Percentiles rank a stretch among this genome's conserved stretches.
phyloP scores from a whole-genome alignment of 2,329 filamentous ascomycete genomes.

The Mariannaea elegans region DNA sequence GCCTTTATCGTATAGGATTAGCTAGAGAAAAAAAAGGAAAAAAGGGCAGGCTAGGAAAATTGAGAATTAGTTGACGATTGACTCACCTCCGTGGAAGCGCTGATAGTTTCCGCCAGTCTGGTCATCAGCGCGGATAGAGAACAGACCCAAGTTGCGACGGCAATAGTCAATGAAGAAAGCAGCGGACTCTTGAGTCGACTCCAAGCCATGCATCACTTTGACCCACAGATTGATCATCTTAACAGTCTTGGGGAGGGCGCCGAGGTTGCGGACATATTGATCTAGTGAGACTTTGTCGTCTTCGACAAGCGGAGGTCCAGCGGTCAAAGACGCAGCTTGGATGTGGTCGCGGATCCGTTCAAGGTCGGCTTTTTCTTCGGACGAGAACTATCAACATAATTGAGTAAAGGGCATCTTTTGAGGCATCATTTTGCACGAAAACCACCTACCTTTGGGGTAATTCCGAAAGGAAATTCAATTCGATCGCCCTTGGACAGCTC shows the following conservation, averaged over 20 bases:
- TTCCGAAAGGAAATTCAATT: conserved; percentile 31
- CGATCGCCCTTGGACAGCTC: conserved; percentile 48
- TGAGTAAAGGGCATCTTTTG: no score
- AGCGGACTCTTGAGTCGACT: conserved; percentile 47
- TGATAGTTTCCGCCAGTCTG: conserved; percentile 47
- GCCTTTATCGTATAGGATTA: conserved; percentile 22
- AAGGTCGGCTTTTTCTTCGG: conserved; percentile 45
- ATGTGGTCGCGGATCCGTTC: conserved; percentile 47
- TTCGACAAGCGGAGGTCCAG: conserved; percentile 26
- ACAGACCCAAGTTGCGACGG: conserved; percentile 44
- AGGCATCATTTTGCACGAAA: background rate
- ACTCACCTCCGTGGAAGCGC: conserved; percentile 38
- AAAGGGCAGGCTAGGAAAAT: no score
- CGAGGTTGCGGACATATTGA: conserved; percentile 46
- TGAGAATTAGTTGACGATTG: no score
- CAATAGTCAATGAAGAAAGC: conserved; percentile 51
- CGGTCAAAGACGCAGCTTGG: conserved; percentile 43
- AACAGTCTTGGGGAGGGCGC: conserved; percentile 41
- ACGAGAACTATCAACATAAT: conserved; percentile 34
- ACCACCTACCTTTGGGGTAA: conserved; percentile 32
- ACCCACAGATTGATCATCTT: conserved; percentile 49
- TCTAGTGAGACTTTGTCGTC: conserved; percentile 47
- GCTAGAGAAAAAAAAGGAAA: no score
- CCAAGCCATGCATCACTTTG: conserved; percentile 48
- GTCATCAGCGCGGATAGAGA: conserved; percentile 48